Evolutionary conservation across 257 asterid genomes (phyloP), one percentile per base, ranked within the genome.

Genomic region (Primulina huaijiensis): DNA sequence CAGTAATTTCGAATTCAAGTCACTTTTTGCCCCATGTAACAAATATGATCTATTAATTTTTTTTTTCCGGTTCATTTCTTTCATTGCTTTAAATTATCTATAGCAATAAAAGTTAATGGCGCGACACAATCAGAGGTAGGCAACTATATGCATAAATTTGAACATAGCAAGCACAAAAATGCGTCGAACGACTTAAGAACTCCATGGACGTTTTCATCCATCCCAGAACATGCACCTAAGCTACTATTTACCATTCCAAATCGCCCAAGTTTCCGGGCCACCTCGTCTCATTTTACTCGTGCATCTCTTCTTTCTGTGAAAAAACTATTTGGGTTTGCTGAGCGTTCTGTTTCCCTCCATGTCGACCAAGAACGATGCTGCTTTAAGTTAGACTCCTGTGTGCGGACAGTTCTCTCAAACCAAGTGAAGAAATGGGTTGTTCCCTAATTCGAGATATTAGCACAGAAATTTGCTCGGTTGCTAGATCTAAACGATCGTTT

Each of bases 401-500:
- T 29, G 76, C 63, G 19, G 90, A 75, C 30, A 75, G 64, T 66
- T 82, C 87, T 71, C 90, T 83, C 78, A 76, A 66, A 6, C 84
- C 84, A 62, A 75, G 75, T 56, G 81, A 71, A 20, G 86, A 79
- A 79, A 88, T 83, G 2, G 97, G 92, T 27, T 80, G 94, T 73
- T 94, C 97, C 81, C 86, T 83, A 74, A 94, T 64, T 33, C 83
- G 86, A 2, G 93, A 81, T 29, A 94, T 74, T 57, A 94, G 89
- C 67, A 87, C 23, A 3, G 97, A 86, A 25, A 89, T 77, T 31
- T 91, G 85, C 71, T 94, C 97, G 0, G 88, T 87, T 0, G 96
- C 99, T 35, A 89, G 64, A 75, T 89, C 99, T 14, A 93, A 63
- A 35, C 99, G 87, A 30, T 93, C 92, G 64, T 76, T 84, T 0